phyloP scores from a whole-genome alignment of 345 rosid genomes.

The Theobroma cacao region DNA sequence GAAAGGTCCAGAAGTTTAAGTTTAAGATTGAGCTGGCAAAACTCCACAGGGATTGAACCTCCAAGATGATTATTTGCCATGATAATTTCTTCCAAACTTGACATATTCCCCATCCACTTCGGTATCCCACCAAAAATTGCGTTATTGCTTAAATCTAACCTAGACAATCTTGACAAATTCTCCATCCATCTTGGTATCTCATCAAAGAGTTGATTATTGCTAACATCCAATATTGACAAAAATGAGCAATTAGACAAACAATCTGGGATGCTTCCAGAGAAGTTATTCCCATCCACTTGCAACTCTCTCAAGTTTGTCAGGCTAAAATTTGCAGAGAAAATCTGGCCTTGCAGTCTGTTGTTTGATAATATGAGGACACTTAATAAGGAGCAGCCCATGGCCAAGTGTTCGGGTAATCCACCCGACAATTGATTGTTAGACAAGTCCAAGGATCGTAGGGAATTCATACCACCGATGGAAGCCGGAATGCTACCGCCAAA shows the following conservation, averaged over 20 bases:
- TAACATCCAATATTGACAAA: slow-evolving; percentile 5
- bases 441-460: background rate
- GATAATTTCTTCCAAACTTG: background rate
- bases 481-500: slow-evolving; percentile 20
- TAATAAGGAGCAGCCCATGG: background rate
- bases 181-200: slow-evolving; percentile 9
- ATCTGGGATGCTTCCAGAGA: background rate
- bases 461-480: background rate
- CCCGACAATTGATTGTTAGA: slow-evolving; percentile 21
- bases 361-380: slow-evolving; percentile 1
- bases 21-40: slow-evolving; percentile 18
- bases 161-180: background rate
- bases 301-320: background rate
- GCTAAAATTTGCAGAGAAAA: background rate
- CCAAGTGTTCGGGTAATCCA: background rate
- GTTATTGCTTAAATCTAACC: background rate
- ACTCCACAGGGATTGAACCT: slow-evolving; percentile 3
- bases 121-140: slow-evolving; percentile 9
- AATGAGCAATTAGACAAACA: background rate
- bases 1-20: slow-evolving; percentile 11
- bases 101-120: background rate
- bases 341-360: slow-evolving; percentile 25
- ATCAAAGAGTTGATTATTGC: slow-evolving; percentile 16
- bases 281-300: slow-evolving; percentile 8
- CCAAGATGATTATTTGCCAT: background rate